Evolutionary conservation across 1,284 basidiomycete species (phyloP), one percentile per base, ranked within the genome.

Genomic region (Anthracocystis panici-leucophaei): DNA sequence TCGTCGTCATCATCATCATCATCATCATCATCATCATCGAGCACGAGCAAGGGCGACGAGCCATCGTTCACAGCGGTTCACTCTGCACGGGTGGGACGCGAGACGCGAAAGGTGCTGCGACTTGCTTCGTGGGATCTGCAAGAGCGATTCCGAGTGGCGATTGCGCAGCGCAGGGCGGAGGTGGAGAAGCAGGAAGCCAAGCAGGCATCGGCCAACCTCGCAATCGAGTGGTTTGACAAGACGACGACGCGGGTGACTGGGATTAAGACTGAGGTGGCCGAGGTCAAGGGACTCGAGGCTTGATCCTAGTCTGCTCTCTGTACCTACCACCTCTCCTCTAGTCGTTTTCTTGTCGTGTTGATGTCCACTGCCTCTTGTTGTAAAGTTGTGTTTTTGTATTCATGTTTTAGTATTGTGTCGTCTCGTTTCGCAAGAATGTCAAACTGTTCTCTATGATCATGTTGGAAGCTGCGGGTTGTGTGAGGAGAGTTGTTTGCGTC

Each of bases 51-150:
- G 20, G 66, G 46, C 57, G 57, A 64, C 18, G 57, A 64, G 57
- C 29, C 59, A 9, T 75, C 66, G 45, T 97, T 92, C 82, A 87
- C 91, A 18, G 90, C 92, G 58, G 88, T 88, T 4, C 91, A 98
- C 82, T 88, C 90, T 0, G 88, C 87, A 49, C 89, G 96, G 16
- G 89, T 97, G 49, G 88, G 90, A 52, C 89, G 91, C 42, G 97
- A 99, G 88, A 93, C 93, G 20, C 90, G 96, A 82, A 98, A 98
- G 87, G 96, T 99, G 52, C 87, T 99, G 79, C 88, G 95, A 52
- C 86, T 96, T 18, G 95, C 93, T n/a, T 91, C 91, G 20, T 97
- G 93, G 92, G 95, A 98, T 86, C 86, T 97, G 66, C 89, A 90
- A 75, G 93, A 94, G 86, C 89, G 92, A 49, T 97, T 96, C 89